Base-by-base conservation (phyloP, 139 green algal species). In the Mesotaenium endlicherianum region DNA sequence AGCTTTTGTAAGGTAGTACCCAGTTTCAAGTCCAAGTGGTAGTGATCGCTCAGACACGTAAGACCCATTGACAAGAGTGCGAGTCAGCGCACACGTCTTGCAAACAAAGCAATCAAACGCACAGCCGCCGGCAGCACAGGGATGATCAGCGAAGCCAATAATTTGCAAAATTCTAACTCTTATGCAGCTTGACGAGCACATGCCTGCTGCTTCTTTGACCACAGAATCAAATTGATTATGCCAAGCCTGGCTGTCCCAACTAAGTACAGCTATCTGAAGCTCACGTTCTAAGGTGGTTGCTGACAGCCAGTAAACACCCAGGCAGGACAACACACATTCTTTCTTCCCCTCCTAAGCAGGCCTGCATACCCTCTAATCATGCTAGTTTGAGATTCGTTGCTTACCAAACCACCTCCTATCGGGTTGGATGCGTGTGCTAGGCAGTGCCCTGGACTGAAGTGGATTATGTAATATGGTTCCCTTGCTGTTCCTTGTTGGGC, bases 351-450 rank as follows among this genome's bases (percentile, higher is more conserved):
- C n/a, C n/a, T n/a, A n/a, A n/a, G n/a, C n/a, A n/a, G n/a, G n/a
- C n/a, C n/a, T n/a, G n/a, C n/a, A n/a, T n/a, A n/a, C n/a, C 53
- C 53, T 64, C 26, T 64, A 20, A 64, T 64, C 20, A 64, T 64
- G 20, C 53, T 64, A 64, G 53, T 49, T 76, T 30, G 68, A 1
- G 17, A 76, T 71, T 77, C 14, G 1, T n/a, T n/a, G 34, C 83
- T 72, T 36, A 88, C 83, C 88, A 59, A 91, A 91, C 89, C 87
- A 92, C 31, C 97, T 91, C 6, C 97, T 88, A 88, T 99, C 95
- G 20, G 96, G 96, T 72, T 97, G 92, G 77, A 99, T 99, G 50
- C 97, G 91, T 20, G 94, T 98, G 64, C 79, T 94, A n/a, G 97
- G 96, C 49, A 98, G 88, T 1, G 97, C 95, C 81, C 94, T 96